Percentiles rank a stretch among this genome's conserved stretches.
Evolutionary conservation across 2,329 filamentous ascomycete species (phyloP).

Genomic region (Atkinsonella texensis): DNA sequence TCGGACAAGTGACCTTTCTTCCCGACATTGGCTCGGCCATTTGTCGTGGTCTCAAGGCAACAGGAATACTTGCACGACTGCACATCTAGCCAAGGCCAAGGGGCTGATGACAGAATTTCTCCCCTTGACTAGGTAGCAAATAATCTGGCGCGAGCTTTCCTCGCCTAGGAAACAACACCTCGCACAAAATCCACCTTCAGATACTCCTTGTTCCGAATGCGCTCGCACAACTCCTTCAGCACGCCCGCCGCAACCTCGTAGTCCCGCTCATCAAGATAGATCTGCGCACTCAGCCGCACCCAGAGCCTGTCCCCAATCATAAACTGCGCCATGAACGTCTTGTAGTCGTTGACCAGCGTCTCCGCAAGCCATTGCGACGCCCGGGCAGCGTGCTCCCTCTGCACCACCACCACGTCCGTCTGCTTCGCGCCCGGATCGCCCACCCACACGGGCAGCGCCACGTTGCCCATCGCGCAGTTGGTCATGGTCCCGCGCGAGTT

Average conservation of each 20-base stretch:
- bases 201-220: slow-evolving; percentile 27
- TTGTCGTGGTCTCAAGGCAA: too few species aligned
- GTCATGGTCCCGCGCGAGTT: slow-evolving; percentile 50
- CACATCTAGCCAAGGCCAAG: too few species aligned
- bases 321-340: slow-evolving; percentile 59
- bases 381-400: slow-evolving; percentile 18
- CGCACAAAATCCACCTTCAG: slow-evolving; percentile 1
- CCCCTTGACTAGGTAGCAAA: too few species aligned
- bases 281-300: slow-evolving; percentile 65
- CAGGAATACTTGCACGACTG: too few species aligned
- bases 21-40: too few species aligned
- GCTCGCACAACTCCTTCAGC: slow-evolving; percentile 37
- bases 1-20: too few species aligned
- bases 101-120: too few species aligned
- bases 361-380: slow-evolving; percentile 47
- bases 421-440: slow-evolving; percentile 16
- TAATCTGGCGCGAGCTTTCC: too few species aligned
- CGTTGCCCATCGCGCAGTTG: slow-evolving; percentile 59
- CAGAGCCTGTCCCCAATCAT: slow-evolving; percentile 52
- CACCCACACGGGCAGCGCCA: slow-evolving; percentile 53
- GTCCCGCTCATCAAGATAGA: slow-evolving; percentile 71
- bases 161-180: too few species aligned
- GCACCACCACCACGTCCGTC: slow-evolving; percentile 17
- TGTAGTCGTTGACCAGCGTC: slow-evolving; percentile 43
- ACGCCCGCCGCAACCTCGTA: slow-evolving; percentile 57